phyloP scores from a whole-genome alignment of 2,329 filamentous ascomycete species.

The Sporothrix globosa region DNA sequence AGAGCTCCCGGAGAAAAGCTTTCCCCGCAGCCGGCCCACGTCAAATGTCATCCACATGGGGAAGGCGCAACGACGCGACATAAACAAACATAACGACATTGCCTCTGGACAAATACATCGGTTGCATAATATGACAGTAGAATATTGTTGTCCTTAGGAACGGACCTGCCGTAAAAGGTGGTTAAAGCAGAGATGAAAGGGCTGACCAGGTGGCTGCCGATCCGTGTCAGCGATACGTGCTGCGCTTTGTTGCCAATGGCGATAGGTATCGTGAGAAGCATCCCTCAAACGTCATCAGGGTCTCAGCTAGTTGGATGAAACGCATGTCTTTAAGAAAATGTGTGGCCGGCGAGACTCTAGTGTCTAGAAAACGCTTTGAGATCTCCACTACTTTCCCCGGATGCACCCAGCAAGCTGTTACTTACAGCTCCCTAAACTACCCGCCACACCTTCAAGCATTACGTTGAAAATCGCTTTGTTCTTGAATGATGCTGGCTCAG shows the following conservation, averaged over 20 bases:
- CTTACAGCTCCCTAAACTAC: neutral
- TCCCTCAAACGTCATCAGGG: no score
- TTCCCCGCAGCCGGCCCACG: slow-evolving; percentile 20
- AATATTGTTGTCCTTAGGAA: neutral
- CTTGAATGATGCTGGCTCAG: neutral
- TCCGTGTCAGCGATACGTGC: neutral
- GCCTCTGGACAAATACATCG: no score
- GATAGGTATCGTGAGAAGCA: slow-evolving; percentile 3
- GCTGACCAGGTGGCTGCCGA: no score
- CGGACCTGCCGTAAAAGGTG: no score
- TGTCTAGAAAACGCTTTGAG: neutral
- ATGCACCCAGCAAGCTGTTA: slow-evolving; percentile 10
- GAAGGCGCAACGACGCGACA: neutral
- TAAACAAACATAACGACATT: neutral
- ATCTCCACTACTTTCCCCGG: neutral
- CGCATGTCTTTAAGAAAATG: neutral
- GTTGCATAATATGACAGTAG: no score
- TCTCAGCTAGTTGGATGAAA: no score
- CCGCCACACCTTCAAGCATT: neutral
- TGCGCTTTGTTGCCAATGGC: neutral
- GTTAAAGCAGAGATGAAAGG: no score
- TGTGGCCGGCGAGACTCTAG: neutral
- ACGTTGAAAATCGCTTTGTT: neutral
- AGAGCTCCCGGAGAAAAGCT: slow-evolving; percentile 10
- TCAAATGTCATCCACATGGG: neutral